Conservation (phyloP, 2,329 filamentous ascomycete genomes). For the Cladosporium sp. region DNA sequence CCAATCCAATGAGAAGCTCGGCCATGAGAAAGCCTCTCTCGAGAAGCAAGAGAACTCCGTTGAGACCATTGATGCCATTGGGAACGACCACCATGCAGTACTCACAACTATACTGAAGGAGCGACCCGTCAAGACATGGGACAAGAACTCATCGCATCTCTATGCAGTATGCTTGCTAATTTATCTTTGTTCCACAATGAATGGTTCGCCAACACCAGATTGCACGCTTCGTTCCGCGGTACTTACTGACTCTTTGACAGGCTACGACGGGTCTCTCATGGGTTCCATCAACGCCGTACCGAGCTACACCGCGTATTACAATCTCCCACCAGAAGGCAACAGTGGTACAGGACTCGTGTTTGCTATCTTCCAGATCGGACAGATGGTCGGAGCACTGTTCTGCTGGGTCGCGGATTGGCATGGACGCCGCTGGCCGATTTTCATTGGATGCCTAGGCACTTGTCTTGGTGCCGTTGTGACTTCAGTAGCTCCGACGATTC, state of each 20-base stretch:
- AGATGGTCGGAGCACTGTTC: conserved; percentile 50
- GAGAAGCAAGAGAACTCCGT: neutral
- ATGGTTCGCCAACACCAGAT: conserved; percentile 38
- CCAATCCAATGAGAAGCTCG: neutral
- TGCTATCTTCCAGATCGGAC: conserved; percentile 45
- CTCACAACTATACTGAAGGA: neutral
- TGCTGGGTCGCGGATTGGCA: conserved; percentile 39
- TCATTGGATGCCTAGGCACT: conserved; percentile 46
- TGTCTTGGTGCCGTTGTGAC: conserved; percentile 2
- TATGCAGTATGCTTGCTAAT: conserved; percentile 36
- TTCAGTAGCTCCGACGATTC: neutral
- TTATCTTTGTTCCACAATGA: conserved; percentile 28
- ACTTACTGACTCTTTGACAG: conserved; percentile 24
- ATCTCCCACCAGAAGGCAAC: conserved; percentile 45
- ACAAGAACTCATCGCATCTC: conserved; percentile 29
- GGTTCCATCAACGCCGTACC: conserved; percentile 54
- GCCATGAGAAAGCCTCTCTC: neutral
- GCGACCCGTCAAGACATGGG: conserved; percentile 21
- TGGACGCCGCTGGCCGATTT: conserved; percentile 56
- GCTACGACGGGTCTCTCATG: conserved; percentile 36
- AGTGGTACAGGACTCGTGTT: conserved; percentile 46
- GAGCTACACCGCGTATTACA: conserved; percentile 51
- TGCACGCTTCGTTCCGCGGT: conserved; percentile 30
- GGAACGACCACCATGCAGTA: neutral
- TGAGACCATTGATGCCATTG: neutral